A percentile compares a stretch with the other conserved stretches of the same genome.
Evolutionary conservation across 352 stramenopile genomes (phyloP).

Genomic region (Phytopythium cucurbitacearum): DNA sequence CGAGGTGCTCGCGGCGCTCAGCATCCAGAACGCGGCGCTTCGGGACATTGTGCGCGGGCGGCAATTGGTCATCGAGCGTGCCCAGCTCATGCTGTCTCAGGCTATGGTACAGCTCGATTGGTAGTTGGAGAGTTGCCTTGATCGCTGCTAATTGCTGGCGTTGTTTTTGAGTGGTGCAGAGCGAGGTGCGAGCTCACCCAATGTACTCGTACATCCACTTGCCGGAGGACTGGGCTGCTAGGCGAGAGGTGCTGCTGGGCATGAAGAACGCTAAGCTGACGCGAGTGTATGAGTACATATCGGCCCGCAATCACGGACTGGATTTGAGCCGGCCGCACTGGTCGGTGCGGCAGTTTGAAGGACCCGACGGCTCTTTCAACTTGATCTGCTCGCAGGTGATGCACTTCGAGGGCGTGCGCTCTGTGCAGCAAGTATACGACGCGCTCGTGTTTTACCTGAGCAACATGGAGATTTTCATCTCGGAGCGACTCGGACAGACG

Average conservation of each 20-base stretch:
- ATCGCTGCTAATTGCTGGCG: background rate
- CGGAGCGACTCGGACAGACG: slow-evolving; percentile 29
- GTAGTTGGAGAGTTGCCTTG: background rate
- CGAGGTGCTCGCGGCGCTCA: background rate
- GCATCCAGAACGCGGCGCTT: background rate
- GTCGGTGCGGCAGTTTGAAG: slow-evolving; percentile 20
- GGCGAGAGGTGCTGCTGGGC: slow-evolving; percentile 24
- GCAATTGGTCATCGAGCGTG: background rate
- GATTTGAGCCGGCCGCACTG: slow-evolving; percentile 20
- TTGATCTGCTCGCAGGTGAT: slow-evolving; percentile 20
- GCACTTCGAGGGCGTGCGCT: slow-evolving; percentile 20
- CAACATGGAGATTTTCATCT: slow-evolving; percentile 41
- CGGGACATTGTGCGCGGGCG: background rate
- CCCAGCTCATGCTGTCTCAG: slow-evolving; percentile 2
- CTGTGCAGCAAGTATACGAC: slow-evolving; percentile 31
- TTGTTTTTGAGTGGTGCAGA: slow-evolving; percentile 6
- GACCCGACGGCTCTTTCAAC: slow-evolving; percentile 20
- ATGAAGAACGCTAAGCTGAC: slow-evolving; percentile 12
- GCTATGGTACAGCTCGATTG: too few relatives aligned
- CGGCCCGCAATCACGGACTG: slow-evolving; percentile 14
- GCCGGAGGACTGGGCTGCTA: slow-evolving; percentile 20
- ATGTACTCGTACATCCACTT: slow-evolving; percentile 22
- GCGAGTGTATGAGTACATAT: slow-evolving; percentile 13
- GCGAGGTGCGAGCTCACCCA: slow-evolving; percentile 6
- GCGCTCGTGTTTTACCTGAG: slow-evolving; percentile 24